phyloP scores from a whole-genome alignment of 257 asterid species.

The Solanum pinnatisectum region DNA sequence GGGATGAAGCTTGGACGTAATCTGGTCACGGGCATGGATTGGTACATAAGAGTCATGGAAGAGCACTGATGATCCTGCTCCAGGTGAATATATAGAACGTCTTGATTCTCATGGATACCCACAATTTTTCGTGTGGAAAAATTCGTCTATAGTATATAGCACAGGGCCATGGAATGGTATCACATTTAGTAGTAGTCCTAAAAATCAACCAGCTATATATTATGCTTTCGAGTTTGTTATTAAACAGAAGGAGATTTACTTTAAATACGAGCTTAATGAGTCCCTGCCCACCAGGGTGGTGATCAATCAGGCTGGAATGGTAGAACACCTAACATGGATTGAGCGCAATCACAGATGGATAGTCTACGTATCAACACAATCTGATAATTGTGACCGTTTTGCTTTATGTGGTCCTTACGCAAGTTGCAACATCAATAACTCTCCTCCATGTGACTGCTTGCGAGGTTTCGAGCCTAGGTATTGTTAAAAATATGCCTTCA shows the following conservation, averaged over 20 bases:
- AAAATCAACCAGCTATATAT: neutral
- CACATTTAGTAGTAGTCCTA: neutral
- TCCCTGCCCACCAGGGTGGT: neutral
- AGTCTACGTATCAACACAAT: neutral
- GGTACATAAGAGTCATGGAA: neutral
- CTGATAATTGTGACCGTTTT: neutral
- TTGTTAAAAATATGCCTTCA: neutral
- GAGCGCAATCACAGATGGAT: neutral
- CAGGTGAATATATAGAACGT: neutral
- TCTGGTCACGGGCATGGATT: neutral
- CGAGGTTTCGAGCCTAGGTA: constrained; percentile 1
- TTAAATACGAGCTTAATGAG: neutral
- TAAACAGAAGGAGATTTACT: neutral
- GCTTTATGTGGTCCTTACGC: neutral
- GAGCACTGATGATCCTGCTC: constrained; percentile 8
- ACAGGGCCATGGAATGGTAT: constrained; percentile 13
- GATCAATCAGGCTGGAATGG: neutral
- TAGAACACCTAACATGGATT: neutral
- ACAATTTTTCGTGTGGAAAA: neutral
- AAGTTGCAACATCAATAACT: neutral
- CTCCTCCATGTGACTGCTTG: constrained; percentile 7
- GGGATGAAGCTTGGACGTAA: constrained; percentile 12
- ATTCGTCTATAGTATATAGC: neutral
- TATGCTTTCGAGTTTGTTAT: neutral
- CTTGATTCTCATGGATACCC: neutral